These are phyloP conservation scores for Agarophyton chilense DNA, from an alignment of 23 red algal species.

Conservation along the genomic window DNA sequence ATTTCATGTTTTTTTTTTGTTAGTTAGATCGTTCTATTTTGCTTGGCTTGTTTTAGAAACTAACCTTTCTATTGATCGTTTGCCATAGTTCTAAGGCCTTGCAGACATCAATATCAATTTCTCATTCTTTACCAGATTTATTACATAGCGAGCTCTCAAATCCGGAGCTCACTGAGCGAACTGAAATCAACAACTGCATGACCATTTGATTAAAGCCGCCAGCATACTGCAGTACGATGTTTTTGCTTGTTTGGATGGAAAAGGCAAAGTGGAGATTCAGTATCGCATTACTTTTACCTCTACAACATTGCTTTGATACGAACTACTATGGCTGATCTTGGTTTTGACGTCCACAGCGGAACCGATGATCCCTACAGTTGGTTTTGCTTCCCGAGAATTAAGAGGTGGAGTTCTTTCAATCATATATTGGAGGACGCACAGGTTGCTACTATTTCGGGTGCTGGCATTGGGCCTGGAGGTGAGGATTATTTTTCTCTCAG, in stretches of 20 bases:
- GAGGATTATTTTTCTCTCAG: conserved; percentile 87
- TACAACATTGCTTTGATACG: conserved; percentile 79
- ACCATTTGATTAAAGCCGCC: conserved; percentile 96
- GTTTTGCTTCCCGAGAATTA: conserved; percentile 84
- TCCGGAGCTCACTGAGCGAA: no score
- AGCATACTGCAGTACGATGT: conserved; percentile 93
- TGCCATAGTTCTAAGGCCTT: no score
- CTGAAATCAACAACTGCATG: conserved; percentile 92
- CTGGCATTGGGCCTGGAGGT: conserved; percentile 94
- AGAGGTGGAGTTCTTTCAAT: conserved; percentile 91
- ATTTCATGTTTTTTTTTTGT: no score
- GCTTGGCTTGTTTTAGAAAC: no score
- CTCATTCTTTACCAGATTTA: no score
- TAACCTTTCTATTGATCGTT: no score
- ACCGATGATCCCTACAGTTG: conserved; percentile 94
- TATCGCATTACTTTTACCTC: conserved; percentile 83
- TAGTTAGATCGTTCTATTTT: no score
- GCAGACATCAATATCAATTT: no score
- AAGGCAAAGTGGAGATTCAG: conserved; percentile 82
- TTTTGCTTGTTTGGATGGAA: conserved; percentile 81
- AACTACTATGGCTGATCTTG: conserved; percentile 80
- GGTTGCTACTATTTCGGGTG: conserved; percentile 95
- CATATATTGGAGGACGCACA: conserved; percentile 89
- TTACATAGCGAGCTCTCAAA: no score
- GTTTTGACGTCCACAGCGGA: conserved; percentile 90